Evolutionary conservation across 2,329 filamentous ascomycete species (phyloP).

Genomic region (Hawksworthiomyces lignivorus): DNA sequence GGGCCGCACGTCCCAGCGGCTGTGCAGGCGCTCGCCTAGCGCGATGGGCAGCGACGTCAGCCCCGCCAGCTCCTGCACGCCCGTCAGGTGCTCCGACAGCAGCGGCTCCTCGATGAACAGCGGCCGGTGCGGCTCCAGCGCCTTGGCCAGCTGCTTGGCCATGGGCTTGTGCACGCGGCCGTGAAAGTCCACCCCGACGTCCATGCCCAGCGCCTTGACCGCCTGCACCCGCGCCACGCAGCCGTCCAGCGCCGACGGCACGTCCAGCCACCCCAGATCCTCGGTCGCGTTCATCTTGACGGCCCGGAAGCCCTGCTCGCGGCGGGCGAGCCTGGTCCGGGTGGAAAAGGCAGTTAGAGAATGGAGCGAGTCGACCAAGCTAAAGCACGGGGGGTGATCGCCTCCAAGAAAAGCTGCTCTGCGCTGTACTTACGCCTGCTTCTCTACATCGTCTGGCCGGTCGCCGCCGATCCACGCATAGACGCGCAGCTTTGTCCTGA

Average conservation of each 20-base stretch:
- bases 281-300: conserved; percentile 67
- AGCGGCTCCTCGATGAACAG: conserved; percentile 62
- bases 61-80: conserved; percentile 48
- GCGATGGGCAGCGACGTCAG: conserved; percentile 54
- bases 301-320: conserved; percentile 47
- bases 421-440: conserved; percentile 35
- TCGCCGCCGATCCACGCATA: conserved; percentile 67
- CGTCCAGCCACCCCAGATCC: conserved; percentile 60
- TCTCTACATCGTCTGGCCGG: conserved; percentile 52
- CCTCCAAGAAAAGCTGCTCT: no score
- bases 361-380: no score
- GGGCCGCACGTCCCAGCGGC: conserved; percentile 57
- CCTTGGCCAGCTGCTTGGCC: conserved; percentile 59
- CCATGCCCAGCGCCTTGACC: conserved; percentile 56
- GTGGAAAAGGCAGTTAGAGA: not conserved
- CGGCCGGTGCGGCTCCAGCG: conserved; percentile 53
- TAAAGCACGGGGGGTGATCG: no score
- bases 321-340: conserved; percentile 40
- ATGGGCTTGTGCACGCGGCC: conserved; percentile 62
- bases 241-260: conserved; percentile 46
- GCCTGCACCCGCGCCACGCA: conserved; percentile 54
- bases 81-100: conserved; percentile 52
- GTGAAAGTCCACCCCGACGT: conserved; percentile 63
- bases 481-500: conserved; percentile 55
- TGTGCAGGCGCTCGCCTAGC: conserved; percentile 57